Evolutionary conservation across 2,329 filamentous ascomycete species (phyloP), one percentile per base, ranked within the genome.

Genomic region (Ilyonectria destructans): DNA sequence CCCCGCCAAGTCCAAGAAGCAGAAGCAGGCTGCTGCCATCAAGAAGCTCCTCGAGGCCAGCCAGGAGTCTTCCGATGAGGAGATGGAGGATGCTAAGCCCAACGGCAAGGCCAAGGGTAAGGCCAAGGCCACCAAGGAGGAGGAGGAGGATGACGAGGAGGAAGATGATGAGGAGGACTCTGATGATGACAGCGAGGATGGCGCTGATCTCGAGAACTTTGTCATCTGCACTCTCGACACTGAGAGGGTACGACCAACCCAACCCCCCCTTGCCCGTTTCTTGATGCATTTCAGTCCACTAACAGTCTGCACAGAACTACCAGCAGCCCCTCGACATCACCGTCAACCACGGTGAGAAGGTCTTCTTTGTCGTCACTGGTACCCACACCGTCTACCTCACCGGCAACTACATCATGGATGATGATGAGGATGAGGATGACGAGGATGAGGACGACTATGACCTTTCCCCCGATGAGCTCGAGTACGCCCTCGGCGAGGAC

Each of bases 171-270:
- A 89, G 13, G 87, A 89, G 29, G 89, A 90, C n/a, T 88, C 91
- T 56, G 87, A 90, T 37, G 89, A 90, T 35, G 88, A 92, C 61
- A 87, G 89, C 67, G 89, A 88, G 7, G 88, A 90, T 48, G 88
- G 87, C 29, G 82, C 88, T 60, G 90, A 94, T 78, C 85, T 96
- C 60, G 94, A 98, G 82, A 93, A 98, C 86, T 94, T 93, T 77
- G 95, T 98, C 75, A 85, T 99, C 77, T 99, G 96, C 90, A 99
- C 96, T 70, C 90, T 99, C 62, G 95, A 98, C 84, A 93, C 95
- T 35, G 91, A 94, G 82, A 93, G 92, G 86, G 96, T 98, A 91
- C 81, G 88, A 57, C 52, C 33, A 45, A 33, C 29, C 26, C 26
- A 26, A 6, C 26, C 26, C 26, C 26, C 19, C 37, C 56, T 56